Evolutionary conservation across 202 grass and related monocot genomes (phyloP), one percentile per base, ranked within the genome.

Genomic region (Zoysia matrella): DNA sequence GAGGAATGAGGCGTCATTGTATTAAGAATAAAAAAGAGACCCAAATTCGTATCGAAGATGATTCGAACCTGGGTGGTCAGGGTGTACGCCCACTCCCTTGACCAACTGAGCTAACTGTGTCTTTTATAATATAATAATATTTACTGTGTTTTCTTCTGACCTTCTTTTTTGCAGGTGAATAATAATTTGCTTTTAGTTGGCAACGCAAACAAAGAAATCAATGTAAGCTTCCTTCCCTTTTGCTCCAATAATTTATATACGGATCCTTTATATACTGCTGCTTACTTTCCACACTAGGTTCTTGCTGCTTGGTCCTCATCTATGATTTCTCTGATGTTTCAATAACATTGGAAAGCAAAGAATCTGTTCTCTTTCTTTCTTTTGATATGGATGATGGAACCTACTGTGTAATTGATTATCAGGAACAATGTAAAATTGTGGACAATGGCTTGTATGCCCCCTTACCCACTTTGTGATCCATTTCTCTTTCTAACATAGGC

Each of bases 171-270:
- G 83, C 91, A 98, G 96, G 92, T 98, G 42, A 98, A 98, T 73
- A 98, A 98, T 87, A 98, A 98, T 85, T 92, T 98, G 63, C 85
- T 98, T 72, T 78, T 91, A 73, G 89, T 93, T 83, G 95, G 95
- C 71, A 98, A 98, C 8, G 78, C 89, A 78, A 93, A 92, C 75
- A 98, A 80, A 83, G 95, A 98, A 90, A 91, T 98, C 76, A 98
- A 78, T 73, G 95, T 98, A 98, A 86, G 48, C 12, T 30, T 87
- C 85, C 12, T 82, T 55, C n/a, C 58, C 79, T 69, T 69, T 76
- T 60, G 57, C 70, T 73, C 16, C 47, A 22, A 22, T 22, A 22
- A 22, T 22, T 22, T 60, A 66, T 43, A 16, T 57, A 40, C 8
- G 52, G 67, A 13, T 7, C 63, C 18, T 74, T 70, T 70, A 68